Base-by-base conservation (phyloP, 805 yeast species). In the Candida qinlingensis region DNA sequence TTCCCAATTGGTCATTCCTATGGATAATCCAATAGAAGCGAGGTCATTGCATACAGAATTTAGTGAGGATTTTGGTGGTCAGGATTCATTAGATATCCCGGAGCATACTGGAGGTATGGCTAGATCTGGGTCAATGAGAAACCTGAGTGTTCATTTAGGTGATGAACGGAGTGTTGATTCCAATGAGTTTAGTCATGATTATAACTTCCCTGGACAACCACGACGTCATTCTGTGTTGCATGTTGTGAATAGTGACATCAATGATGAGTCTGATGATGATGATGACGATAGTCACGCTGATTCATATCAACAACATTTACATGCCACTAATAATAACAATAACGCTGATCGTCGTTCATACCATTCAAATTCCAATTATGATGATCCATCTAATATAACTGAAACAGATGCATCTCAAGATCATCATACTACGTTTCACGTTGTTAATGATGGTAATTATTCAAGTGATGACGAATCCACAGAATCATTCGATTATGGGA, bases 381-480 rank as follows among this genome's bases (percentile, higher is more conserved):
- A 38, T n/a, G 31, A 19, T 5, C 13, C 8, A 3, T 42, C 35
- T 30, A 27, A 40, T 12, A 47, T 44, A 1, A 36, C 43, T 7
- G 50, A 40, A 8, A 42, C 50, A 6, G 45, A 42, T 29, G 41
- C 43, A 13, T 13, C 37, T 19, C 28, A 38, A 2, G 41, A 37
- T 11, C 48, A 45, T 8, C 39, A 46, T n/a, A 37, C 55, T 9
- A 54, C 52, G 5, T 60, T 61, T 43, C 65, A 59, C 46, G 62
- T 61, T 40, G 65, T 61, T 5, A 61, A 61, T 33, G 60, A 59
- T 55, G 65, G 60, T 3, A 49, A 60, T 28, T 60, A 61, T 31
- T 48, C 8, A 44, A 37, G 6, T 50, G 60, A 13, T 58, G 55
- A 52, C 31, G 49, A 29, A 7, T 25, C 36, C 11, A 11, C 2